A percentile compares a stretch with the other conserved stretches of the same genome.
Evolutionary conservation across 495 filamentous ascomycete species (phyloP).

Genomic region (Trypethelium eluteriae): DNA sequence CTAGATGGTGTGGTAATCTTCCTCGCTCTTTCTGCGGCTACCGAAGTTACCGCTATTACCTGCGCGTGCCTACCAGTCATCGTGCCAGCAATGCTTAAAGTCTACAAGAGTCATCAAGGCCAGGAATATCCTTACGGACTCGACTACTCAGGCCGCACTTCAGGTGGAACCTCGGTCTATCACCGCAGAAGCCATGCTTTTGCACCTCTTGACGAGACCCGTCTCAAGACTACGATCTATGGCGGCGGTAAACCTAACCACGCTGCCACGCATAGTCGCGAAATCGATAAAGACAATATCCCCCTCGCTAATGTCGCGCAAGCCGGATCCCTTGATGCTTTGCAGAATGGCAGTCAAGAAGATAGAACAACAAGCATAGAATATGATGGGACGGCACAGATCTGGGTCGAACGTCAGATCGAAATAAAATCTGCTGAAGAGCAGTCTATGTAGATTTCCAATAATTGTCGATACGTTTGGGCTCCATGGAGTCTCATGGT

Average conservation of each 20-base stretch:
- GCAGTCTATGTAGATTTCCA: too few species aligned
- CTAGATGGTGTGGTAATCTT: conserved; percentile 2
- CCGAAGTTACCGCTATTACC: background rate
- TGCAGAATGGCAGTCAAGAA: background rate
- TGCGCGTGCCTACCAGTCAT: conserved; percentile 8
- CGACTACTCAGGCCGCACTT: background rate
- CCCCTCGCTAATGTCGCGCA: background rate
- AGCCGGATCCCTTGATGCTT: background rate
- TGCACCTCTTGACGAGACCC: background rate
- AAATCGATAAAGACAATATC: background rate
- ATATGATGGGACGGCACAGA: background rate
- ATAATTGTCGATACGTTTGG: too few species aligned
- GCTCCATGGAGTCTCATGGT: too few species aligned
- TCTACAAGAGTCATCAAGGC: background rate
- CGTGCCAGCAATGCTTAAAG: background rate
- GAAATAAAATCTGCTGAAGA: background rate
- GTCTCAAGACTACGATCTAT: background rate
- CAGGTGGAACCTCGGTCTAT: too few species aligned
- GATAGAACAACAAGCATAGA: background rate
- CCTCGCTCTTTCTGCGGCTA: background rate
- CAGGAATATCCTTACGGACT: background rate
- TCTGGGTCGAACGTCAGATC: conserved; percentile 5
- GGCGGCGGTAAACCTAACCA: background rate
- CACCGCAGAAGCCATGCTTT: background rate
- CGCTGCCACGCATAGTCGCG: background rate